phyloP scores from a whole-genome alignment of 2,329 filamentous ascomycete genomes.

The Paracorniculantispora psalliotae region DNA sequence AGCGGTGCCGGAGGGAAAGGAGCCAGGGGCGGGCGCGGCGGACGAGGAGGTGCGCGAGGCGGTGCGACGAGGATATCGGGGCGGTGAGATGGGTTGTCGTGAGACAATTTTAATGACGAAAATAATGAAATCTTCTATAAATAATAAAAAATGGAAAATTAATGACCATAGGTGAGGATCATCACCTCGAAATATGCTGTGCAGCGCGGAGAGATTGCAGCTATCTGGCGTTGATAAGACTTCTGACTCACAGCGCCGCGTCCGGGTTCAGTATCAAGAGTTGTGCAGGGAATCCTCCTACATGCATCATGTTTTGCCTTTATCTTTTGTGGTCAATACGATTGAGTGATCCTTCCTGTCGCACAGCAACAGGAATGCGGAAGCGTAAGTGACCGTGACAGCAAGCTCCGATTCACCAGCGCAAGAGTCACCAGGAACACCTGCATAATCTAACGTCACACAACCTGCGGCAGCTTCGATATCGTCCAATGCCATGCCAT shows the following conservation, averaged over 20 bases:
- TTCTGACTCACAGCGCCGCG: background rate
- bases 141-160: background rate
- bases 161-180: no score
- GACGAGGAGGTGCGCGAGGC: conserved; percentile 24
- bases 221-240: background rate
- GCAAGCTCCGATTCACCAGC: no score
- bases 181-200: background rate
- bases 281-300: no score
- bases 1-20: conserved; percentile 22
- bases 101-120: background rate
- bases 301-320: no score
- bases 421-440: no score
- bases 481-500: background rate
- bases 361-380: no score
- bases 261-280: no score
- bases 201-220: background rate
- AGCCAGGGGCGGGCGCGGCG: background rate
- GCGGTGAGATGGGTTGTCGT: background rate
- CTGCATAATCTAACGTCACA: no score
- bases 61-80: conserved; percentile 19
- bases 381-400: no score
- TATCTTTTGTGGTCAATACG: no score
- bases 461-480: background rate
- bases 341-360: no score
- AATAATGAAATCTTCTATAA: background rate